Percentiles rank a stretch among this genome's conserved stretches.
phyloP scores from a whole-genome alignment of 306 rosid genomes.

The Leucaena leucocephala region DNA sequence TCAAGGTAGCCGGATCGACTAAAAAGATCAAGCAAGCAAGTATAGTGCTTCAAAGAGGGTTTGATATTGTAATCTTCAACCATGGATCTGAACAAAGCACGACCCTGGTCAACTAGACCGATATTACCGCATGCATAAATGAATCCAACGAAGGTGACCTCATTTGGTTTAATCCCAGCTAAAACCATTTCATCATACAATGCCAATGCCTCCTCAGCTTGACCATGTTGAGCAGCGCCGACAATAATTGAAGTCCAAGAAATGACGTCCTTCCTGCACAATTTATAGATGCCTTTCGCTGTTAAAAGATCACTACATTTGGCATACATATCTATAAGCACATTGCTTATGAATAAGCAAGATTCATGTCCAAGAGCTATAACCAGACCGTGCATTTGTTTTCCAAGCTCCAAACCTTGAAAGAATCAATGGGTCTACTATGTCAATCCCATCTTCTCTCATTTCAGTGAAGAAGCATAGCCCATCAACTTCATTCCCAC shows the following conservation, averaged over 20 bases:
- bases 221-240: constrained; percentile 82
- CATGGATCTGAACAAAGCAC: constrained; percentile 72
- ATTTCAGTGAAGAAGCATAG: constrained; percentile 64
- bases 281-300: constrained; percentile 54
- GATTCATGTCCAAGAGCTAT: constrained; percentile 70
- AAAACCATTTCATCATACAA: constrained; percentile 71
- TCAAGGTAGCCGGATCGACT: constrained; percentile 88
- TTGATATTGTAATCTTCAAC: constrained; percentile 54
- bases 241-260: constrained; percentile 96
- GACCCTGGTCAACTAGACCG: constrained; percentile 70
- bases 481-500: constrained; percentile 68
- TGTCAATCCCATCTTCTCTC: constrained; percentile 61
- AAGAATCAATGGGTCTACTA: constrained; percentile 76
- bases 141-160: constrained; percentile 87
- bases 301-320: constrained; percentile 80
- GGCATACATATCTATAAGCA: constrained; percentile 87
- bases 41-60: constrained; percentile 85
- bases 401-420: constrained; percentile 86
- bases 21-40: constrained; percentile 85
- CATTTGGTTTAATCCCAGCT: constrained; percentile 69
- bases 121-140: constrained; percentile 86
- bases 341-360: constrained; percentile 78
- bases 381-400: constrained; percentile 69
- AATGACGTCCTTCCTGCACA: constrained; percentile 67
- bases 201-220: constrained; percentile 70